Percentiles rank a stretch among this genome's conserved stretches.
Conservation (phyloP, 108 stramenopile genomes). For the Cyclostephanos tholiformis region DNA sequence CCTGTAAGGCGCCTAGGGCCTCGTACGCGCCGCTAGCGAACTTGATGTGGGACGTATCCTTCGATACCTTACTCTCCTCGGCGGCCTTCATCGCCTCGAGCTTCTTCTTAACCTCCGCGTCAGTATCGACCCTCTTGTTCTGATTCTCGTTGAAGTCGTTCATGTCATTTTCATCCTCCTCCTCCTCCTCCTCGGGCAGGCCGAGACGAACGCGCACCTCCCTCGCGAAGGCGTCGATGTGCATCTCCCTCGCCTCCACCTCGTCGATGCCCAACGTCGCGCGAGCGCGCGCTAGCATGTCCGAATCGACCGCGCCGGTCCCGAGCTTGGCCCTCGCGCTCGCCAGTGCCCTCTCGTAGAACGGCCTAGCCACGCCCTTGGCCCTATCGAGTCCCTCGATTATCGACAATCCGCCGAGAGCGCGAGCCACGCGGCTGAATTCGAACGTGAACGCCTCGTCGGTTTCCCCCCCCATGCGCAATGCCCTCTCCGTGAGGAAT, state of each 20-base stretch:
- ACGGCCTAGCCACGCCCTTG: conserved; percentile 69
- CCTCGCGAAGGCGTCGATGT: conserved; percentile 66
- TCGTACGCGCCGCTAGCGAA: conserved; percentile 70
- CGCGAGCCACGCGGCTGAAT: conserved; percentile 74
- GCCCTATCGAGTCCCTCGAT: conserved; percentile 61
- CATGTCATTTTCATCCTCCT: conserved; percentile 40
- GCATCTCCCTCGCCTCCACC: conserved; percentile 69
- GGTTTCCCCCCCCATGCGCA: conserved; percentile 72
- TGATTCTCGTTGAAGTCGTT: conserved; percentile 32
- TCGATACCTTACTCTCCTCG: conserved; percentile 25
- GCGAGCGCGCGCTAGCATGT: conserved; percentile 75
- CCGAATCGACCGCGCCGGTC: conserved; percentile 63
- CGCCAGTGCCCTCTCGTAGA: conserved; percentile 78
- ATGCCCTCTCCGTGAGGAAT: conserved; percentile 78
- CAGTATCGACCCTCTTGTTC: conserved; percentile 35
- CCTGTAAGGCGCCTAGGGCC: conserved; percentile 65
- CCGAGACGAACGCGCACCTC: conserved; percentile 74
- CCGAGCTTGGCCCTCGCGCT: conserved; percentile 76
- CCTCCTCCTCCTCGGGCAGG: conserved; percentile 45
- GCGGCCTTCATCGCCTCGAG: conserved; percentile 28
- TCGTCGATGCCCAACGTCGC: conserved; percentile 75
- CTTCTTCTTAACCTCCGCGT: conserved; percentile 20
- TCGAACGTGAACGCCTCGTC: conserved; percentile 85
- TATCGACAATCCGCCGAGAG: conserved; percentile 49
- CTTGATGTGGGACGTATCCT: conserved; percentile 52